phyloP scores from a whole-genome alignment of 2,329 filamentous ascomycete genomes.

The Ophiostoma fasciatum region DNA sequence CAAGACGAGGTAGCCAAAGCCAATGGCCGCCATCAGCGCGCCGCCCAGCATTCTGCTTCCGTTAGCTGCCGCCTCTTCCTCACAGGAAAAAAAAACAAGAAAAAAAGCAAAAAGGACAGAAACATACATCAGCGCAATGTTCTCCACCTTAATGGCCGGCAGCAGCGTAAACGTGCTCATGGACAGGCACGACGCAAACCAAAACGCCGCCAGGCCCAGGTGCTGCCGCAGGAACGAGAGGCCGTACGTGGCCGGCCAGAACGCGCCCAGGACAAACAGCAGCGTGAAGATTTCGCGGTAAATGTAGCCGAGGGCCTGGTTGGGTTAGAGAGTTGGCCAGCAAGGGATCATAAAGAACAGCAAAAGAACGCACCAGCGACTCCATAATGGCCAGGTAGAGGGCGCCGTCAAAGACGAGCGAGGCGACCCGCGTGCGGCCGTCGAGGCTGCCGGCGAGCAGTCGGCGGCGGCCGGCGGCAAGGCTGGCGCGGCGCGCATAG shows the following conservation, averaged over 20 bases:
- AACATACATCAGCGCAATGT: slow-evolving; percentile 55
- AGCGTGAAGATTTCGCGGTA: slow-evolving; percentile 74
- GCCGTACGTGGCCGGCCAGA: slow-evolving; percentile 70
- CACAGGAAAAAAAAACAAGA: neutral
- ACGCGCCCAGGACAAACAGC: slow-evolving; percentile 58
- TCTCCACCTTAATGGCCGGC: slow-evolving; percentile 73
- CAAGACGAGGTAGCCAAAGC: slow-evolving; percentile 63
- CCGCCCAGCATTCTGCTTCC: slow-evolving; percentile 56
- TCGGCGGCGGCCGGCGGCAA: slow-evolving; percentile 49
- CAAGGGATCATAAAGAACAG: neutral
- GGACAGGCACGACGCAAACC: slow-evolving; percentile 59
- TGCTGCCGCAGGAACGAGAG: slow-evolving; percentile 55
- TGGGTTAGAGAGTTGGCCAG: neutral
- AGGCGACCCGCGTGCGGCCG: slow-evolving; percentile 29
- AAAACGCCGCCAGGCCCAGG: slow-evolving; percentile 46
- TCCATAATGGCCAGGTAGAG: slow-evolving; percentile 63
- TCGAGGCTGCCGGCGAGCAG: slow-evolving; percentile 56
- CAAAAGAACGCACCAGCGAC: slow-evolving; percentile 42
- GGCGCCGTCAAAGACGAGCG: slow-evolving; percentile 47
- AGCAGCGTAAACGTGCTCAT: slow-evolving; percentile 91
- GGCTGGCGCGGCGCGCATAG: slow-evolving; percentile 57
- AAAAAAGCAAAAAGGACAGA: neutral
- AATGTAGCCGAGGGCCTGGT: slow-evolving; percentile 79
- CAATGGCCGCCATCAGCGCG: slow-evolving; percentile 59
- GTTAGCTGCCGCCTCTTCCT: too few species aligned